phyloP scores from a whole-genome alignment of 2,329 filamentous ascomycete species.

The Macrophomina phaseolina region DNA sequence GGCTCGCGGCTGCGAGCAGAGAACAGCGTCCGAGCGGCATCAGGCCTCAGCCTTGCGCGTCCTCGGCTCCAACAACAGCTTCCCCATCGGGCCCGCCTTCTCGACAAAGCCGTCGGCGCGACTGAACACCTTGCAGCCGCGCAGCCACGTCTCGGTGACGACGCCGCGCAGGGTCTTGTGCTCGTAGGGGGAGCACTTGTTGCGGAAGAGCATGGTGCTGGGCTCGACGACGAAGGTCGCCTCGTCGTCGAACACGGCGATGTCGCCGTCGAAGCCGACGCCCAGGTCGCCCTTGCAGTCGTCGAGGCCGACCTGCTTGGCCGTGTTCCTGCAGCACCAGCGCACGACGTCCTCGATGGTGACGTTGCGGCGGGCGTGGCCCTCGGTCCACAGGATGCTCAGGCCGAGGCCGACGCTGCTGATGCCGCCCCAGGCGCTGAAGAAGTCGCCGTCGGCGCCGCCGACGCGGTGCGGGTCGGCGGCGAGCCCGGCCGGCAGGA shows the following conservation, averaged over 20 bases:
- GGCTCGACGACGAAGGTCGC: constrained; percentile 70
- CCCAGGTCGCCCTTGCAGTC: constrained; percentile 80
- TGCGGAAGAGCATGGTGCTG: constrained; percentile 93
- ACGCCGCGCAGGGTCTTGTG: constrained; percentile 77
- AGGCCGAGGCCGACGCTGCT: constrained; percentile 91
- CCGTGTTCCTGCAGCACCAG: constrained; percentile 86
- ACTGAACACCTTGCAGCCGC: constrained; percentile 76
- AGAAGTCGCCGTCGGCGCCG: constrained; percentile 77
- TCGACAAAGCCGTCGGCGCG: constrained; percentile 69
- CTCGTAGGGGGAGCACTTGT: constrained; percentile 90
- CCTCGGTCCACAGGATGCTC: constrained; percentile 85
- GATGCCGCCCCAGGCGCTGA: constrained; percentile 95
- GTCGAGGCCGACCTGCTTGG: constrained; percentile 83
- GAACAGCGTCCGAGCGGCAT: not conserved
- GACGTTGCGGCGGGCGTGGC: constrained; percentile 60
- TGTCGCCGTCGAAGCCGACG: constrained; percentile 85
- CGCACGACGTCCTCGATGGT: constrained; percentile 79
- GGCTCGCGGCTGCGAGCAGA: not conserved
- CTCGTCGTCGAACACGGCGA: constrained; percentile 90
- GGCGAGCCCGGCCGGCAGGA: constrained; percentile 75
- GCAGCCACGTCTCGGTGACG: constrained; percentile 84
- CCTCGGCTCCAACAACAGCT: constrained; percentile 58
- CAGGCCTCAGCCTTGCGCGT: constrained; percentile 28
- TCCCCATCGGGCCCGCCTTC: constrained; percentile 57
- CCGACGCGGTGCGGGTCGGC: constrained; percentile 35